These are phyloP conservation scores for Podaxis pistillaris DNA, from an alignment of 768 basidiomycete genomes.

Conservation along the genomic window DNA sequence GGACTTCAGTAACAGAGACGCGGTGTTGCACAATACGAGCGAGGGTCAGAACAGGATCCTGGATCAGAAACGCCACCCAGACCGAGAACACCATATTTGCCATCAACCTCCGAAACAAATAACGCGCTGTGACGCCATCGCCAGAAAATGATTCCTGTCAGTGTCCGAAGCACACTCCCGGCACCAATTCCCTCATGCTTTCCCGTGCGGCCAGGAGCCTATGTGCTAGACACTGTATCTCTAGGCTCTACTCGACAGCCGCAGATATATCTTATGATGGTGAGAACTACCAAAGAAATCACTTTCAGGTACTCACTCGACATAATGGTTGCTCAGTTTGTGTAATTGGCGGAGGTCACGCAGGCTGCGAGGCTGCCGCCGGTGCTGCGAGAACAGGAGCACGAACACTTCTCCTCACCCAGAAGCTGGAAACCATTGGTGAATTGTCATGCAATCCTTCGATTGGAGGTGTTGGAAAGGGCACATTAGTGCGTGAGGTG, in stretches of 20 bases:
- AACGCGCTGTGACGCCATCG: background rate
- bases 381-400: constrained; percentile 85
- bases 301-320: background rate
- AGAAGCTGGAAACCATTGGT: constrained; percentile 78
- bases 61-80: background rate
- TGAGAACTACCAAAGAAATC: background rate
- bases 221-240: constrained; percentile 2
- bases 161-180: background rate
- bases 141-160: background rate
- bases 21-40: no score
- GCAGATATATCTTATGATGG: constrained; percentile 14
- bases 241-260: constrained; percentile 9
- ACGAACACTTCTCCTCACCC: constrained; percentile 77
- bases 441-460: constrained; percentile 89
- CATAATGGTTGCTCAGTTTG: constrained; percentile 51
- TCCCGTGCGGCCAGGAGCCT: background rate
- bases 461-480: constrained; percentile 90
- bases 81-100: background rate
- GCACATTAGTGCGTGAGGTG: constrained; percentile 86
- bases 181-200: background rate
- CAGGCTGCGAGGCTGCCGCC: constrained; percentile 89
- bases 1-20: no score
- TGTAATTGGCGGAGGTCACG: constrained; percentile 90
- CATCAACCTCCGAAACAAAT: background rate
- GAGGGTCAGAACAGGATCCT: background rate